A percentile compares a stretch with the other conserved stretches of the same genome.
phyloP scores from a whole-genome alignment of 805 yeast genomes.

The Kazachstania viticola region DNA sequence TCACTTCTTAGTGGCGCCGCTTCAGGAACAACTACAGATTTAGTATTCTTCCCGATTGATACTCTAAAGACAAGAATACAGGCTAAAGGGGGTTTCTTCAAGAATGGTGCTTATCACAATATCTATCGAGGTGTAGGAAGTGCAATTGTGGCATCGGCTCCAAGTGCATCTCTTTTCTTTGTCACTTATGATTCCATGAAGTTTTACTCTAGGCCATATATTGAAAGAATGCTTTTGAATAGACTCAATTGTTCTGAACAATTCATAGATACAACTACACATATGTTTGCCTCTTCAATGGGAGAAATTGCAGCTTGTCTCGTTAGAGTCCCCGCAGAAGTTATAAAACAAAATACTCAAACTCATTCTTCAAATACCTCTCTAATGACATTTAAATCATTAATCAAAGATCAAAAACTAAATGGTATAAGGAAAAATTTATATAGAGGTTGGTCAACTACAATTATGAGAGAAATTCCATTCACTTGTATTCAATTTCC shows the following conservation, averaged over 20 bases:
- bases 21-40: slow-evolving; percentile 93
- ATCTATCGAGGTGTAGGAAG: slow-evolving; percentile 88
- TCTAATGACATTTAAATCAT: slow-evolving; percentile 49
- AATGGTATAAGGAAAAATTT: slow-evolving; percentile 72
- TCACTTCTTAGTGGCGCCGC: slow-evolving; percentile 66
- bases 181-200: slow-evolving; percentile 78
- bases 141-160: slow-evolving; percentile 90
- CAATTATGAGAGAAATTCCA: slow-evolving; percentile 92
- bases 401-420: slow-evolving; percentile 43
- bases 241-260: slow-evolving; percentile 11
- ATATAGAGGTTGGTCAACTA: slow-evolving; percentile 88
- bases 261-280: slow-evolving; percentile 38
- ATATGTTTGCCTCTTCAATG: slow-evolving; percentile 77
- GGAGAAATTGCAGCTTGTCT: slow-evolving; percentile 93
- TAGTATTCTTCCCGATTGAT: slow-evolving; percentile 92
- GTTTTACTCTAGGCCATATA: slow-evolving; percentile 29
- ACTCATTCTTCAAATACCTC: slow-evolving; percentile 48
- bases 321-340: slow-evolving; percentile 94
- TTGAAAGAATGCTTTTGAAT: slow-evolving; percentile 13
- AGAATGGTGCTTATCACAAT: slow-evolving; percentile 88
- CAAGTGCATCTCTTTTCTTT: slow-evolving; percentile 67
- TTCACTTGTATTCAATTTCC: slow-evolving; percentile 96
- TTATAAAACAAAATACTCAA: slow-evolving; percentile 90
- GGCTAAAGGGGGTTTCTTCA: slow-evolving; percentile 88
- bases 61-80: slow-evolving; percentile 90